A percentile compares a stretch with the other conserved stretches of the same genome.
These are phyloP conservation scores for Phytophthora cryptogea DNA, from an alignment of 352 stramenopile genomes.

Conservation along the genomic window DNA sequence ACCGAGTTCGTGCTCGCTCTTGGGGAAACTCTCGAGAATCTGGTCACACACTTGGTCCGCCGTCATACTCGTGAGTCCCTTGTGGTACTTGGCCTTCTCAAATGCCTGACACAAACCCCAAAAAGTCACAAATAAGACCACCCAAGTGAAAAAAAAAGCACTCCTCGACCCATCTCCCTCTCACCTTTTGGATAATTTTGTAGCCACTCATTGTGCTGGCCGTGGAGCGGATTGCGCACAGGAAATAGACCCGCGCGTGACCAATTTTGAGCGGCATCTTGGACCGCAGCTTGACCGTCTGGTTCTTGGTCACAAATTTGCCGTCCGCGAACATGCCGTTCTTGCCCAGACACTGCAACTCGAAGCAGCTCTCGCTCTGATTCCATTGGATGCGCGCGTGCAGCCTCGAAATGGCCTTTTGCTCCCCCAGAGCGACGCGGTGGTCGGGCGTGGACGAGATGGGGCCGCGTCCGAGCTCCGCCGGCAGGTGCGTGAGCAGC, in stretches of 20 bases:
- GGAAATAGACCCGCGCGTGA: constrained; percentile 73
- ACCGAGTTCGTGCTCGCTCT: constrained; percentile 77
- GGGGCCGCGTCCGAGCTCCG: constrained; percentile 69
- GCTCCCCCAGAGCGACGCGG: constrained; percentile 72
- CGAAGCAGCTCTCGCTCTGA: constrained; percentile 70
- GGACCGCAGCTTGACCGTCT: constrained; percentile 64
- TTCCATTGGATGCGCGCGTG: constrained; percentile 86
- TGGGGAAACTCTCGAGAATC: constrained; percentile 75
- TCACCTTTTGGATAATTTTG: constrained; percentile 81
- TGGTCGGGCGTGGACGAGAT: constrained; percentile 41
- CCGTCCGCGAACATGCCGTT: constrained; percentile 79
- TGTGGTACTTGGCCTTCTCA: constrained; percentile 78
- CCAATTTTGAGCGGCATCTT: constrained; percentile 86
- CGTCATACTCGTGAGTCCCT: constrained; percentile 51
- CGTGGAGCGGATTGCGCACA: constrained; percentile 68
- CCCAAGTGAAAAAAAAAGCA: constrained; percentile 2
- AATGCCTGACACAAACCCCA: constrained; percentile 48
- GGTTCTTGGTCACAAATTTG: constrained; percentile 73
- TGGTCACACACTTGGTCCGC: constrained; percentile 69
- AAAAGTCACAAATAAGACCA: constrained; percentile 1
- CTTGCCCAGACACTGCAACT: constrained; percentile 80
- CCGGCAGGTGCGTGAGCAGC: constrained; percentile 77
- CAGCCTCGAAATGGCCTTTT: constrained; percentile 78
- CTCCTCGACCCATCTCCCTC: not conserved
- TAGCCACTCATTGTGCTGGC: constrained; percentile 84